Percentiles rank a stretch among this genome's conserved stretches.
Evolutionary conservation across 1,139 yeast species (phyloP).

Genomic region (Hanseniaspora gamundiae): DNA sequence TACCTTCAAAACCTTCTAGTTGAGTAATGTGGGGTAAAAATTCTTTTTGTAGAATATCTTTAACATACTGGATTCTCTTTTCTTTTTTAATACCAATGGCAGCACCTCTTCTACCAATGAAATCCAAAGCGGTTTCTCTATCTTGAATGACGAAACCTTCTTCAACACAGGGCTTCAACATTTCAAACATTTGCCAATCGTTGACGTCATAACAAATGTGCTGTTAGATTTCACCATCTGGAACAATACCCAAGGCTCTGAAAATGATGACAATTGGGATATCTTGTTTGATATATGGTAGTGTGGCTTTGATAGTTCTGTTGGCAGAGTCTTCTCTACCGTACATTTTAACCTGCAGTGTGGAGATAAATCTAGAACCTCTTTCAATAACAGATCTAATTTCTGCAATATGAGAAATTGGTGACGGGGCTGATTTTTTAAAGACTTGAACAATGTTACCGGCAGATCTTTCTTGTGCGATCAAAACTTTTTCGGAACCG

Average conservation of each 20-base stretch:
- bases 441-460: constrained; percentile 98
- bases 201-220: constrained; percentile 95
- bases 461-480: constrained; percentile 97
- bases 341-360: constrained; percentile 85
- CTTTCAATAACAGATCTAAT: constrained; percentile 93
- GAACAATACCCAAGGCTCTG: constrained; percentile 95
- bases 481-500: constrained; percentile 95
- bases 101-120: constrained; percentile 96
- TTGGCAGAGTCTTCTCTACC: constrained; percentile 71
- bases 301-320: constrained; percentile 84
- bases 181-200: constrained; percentile 99
- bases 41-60: constrained; percentile 91
- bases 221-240: constrained; percentile 96
- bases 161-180: constrained; percentile 97
- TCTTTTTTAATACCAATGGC: constrained; percentile 90
- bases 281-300: constrained; percentile 93
- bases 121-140: constrained; percentile 94
- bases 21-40: constrained; percentile 94
- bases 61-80: constrained; percentile 95
- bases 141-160: constrained; percentile 98
- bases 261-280: constrained; percentile 94
- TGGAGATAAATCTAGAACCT: constrained; percentile 88
- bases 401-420: constrained; percentile 92
- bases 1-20: constrained; percentile 90
- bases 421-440: constrained; percentile 95